Conservation (phyloP, 225 moss, liverwort and hornwort species). For the Bryum argenteum region DNA sequence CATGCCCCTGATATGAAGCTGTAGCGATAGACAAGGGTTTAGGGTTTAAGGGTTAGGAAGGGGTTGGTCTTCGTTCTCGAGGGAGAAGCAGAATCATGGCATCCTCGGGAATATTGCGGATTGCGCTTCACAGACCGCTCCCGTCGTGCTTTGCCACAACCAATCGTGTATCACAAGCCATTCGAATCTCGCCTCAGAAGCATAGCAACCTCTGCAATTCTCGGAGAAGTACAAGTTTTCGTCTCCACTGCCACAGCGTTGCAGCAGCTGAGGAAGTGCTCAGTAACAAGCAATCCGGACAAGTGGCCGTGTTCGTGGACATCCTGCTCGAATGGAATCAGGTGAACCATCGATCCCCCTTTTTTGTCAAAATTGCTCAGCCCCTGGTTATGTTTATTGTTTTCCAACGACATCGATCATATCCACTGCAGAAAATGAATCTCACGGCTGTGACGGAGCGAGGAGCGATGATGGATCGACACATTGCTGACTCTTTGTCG, state of each 20-base stretch:
- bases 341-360: constrained; percentile 28
- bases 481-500: constrained; percentile 81
- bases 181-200: constrained; percentile 4
- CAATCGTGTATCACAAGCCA: background rate
- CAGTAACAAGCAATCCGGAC: constrained; percentile 57
- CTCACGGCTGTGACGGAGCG: constrained; percentile 93
- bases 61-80: background rate
- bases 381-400: background rate
- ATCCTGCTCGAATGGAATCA: constrained; percentile 88
- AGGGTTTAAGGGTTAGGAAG: constrained; percentile 20
- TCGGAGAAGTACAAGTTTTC: background rate
- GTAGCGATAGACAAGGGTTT: constrained; percentile 6
- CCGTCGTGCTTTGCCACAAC: background rate
- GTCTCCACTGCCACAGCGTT: background rate
- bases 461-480: constrained; percentile 88
- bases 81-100: constrained; percentile 27
- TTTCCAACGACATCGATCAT: background rate
- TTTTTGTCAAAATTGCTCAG: background rate
- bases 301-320: constrained; percentile 79
- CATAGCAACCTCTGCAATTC: background rate
- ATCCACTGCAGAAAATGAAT: constrained; percentile 76
- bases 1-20: no score
- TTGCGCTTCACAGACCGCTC: constrained; percentile 34
- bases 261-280: constrained; percentile 41
- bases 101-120: constrained; percentile 33